Percentiles rank a stretch among this genome's conserved stretches.
These are phyloP conservation scores for Rubia peregrina DNA, from an alignment of 305 asterid species.

Conservation along the genomic window DNA sequence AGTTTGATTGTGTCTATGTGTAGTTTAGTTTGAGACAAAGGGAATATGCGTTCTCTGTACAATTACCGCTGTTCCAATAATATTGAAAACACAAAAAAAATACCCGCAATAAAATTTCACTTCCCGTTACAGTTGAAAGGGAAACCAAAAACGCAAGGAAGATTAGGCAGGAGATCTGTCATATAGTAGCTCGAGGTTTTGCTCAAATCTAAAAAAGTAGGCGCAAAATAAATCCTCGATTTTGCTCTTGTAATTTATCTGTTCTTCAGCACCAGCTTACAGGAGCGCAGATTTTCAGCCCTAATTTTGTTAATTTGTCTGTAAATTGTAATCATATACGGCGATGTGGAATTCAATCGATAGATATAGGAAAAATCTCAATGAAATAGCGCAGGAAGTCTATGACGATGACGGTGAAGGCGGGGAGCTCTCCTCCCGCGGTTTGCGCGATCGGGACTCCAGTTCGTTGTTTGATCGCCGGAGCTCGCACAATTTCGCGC, in stretches of 20 bases:
- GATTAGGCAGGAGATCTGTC: background rate
- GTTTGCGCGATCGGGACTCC: slow-evolving; percentile 41
- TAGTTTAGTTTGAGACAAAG: too few relatives aligned
- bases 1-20: too few relatives aligned
- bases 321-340: background rate
- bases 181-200: background rate
- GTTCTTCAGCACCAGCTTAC: background rate
- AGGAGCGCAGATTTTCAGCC: background rate
- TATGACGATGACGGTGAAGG: slow-evolving; percentile 56
- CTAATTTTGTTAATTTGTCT: background rate
- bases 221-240: background rate
- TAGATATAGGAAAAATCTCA: slow-evolving; percentile 74
- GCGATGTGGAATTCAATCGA: slow-evolving; percentile 95
- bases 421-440: slow-evolving; percentile 49
- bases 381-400: slow-evolving; percentile 79
- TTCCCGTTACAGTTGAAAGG: too few relatives aligned
- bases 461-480: slow-evolving; percentile 51
- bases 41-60: too few relatives aligned
- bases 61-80: too few relatives aligned
- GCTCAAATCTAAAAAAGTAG: slow-evolving; percentile 3
- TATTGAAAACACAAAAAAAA: too few relatives aligned
- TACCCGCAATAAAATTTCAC: too few relatives aligned
- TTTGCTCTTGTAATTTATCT: background rate
- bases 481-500: slow-evolving; percentile 44
- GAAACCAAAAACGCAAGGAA: background rate